phyloP scores from a whole-genome alignment of 2,329 filamentous ascomycete genomes.

The Monosporascus ibericus region DNA sequence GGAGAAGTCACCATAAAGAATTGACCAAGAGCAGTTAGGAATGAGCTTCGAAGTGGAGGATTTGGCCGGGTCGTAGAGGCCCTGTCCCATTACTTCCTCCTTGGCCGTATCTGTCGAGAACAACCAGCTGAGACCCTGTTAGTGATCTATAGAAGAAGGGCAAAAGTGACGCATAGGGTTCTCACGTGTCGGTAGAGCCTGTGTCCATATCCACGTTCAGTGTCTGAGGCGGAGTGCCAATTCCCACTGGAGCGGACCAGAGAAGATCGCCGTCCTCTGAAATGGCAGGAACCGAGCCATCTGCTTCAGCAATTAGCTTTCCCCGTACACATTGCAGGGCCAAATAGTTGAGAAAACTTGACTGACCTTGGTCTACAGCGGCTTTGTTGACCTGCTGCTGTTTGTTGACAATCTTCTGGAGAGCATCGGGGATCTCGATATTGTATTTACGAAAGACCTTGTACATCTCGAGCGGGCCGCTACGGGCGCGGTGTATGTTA shows the following conservation, averaged over 20 bases:
- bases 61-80: conserved; percentile 36
- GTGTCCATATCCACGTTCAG: conserved; percentile 47
- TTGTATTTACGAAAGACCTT: conserved; percentile 27
- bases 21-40: conserved; percentile 40
- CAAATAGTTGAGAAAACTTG: background rate
- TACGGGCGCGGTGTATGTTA: conserved; percentile 15
- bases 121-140: conserved; percentile 38
- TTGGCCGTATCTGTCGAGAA: conserved; percentile 42
- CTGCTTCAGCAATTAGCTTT: conserved; percentile 18
- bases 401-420: conserved; percentile 20
- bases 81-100: conserved; percentile 37
- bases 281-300: conserved; percentile 27
- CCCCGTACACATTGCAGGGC: background rate
- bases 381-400: conserved; percentile 16
- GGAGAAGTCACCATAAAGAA: conserved; percentile 41
- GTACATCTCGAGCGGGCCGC: conserved; percentile 24
- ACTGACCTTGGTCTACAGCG: conserved; percentile 9
- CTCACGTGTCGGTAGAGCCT: conserved; percentile 58
- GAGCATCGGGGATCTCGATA: conserved; percentile 21
- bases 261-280: conserved; percentile 35
- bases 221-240: conserved; percentile 43
- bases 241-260: conserved; percentile 36
- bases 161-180: conserved; percentile 20
- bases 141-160: background rate
- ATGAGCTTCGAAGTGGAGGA: conserved; percentile 38